These are phyloP conservation scores for Ophiostoma ips DNA, from an alignment of 2,329 filamentous ascomycete species.

Conservation along the genomic window DNA sequence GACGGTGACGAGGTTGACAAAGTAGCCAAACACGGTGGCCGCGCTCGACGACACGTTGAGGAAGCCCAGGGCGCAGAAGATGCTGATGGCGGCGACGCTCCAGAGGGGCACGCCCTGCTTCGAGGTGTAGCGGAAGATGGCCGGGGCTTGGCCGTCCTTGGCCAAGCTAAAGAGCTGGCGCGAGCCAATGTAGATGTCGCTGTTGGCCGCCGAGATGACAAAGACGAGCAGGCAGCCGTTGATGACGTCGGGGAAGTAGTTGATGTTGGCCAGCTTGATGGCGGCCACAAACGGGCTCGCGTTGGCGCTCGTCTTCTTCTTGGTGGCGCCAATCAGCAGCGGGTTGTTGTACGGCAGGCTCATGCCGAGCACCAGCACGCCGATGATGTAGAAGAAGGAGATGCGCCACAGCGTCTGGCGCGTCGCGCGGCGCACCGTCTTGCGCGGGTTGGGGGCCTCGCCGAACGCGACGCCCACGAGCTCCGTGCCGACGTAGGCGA, in stretches of 20 bases:
- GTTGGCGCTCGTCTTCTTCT: constrained; percentile 43
- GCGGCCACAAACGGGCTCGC: constrained; percentile 3
- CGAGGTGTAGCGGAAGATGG: constrained; percentile 45
- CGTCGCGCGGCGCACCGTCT: constrained; percentile 58
- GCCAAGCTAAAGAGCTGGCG: constrained; percentile 55
- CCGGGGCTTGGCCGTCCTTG: constrained; percentile 48
- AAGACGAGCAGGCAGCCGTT: constrained; percentile 67
- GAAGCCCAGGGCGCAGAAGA: constrained; percentile 51
- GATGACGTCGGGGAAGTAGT: constrained; percentile 53
- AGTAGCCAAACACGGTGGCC: constrained; percentile 53
- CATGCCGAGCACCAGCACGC: constrained; percentile 58
- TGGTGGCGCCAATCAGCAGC: constrained; percentile 31
- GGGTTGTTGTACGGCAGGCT: constrained; percentile 46
- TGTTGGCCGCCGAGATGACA: constrained; percentile 65
- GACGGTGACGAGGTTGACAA: constrained; percentile 36
- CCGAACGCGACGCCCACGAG: constrained; percentile 67
- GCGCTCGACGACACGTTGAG: constrained; percentile 48
- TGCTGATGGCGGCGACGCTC: constrained; percentile 41
- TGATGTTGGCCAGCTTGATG: constrained; percentile 31
- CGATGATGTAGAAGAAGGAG: constrained; percentile 41
- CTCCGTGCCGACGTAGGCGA: constrained; percentile 60
- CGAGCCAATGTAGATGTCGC: constrained; percentile 60
- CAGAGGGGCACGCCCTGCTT: constrained; percentile 46
- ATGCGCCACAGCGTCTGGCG: constrained; percentile 65
- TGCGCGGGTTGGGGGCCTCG: constrained; percentile 58